Evolutionary conservation across 1,284 basidiomycete genomes (phyloP).

Genomic region (Cerioporus squamosus): DNA sequence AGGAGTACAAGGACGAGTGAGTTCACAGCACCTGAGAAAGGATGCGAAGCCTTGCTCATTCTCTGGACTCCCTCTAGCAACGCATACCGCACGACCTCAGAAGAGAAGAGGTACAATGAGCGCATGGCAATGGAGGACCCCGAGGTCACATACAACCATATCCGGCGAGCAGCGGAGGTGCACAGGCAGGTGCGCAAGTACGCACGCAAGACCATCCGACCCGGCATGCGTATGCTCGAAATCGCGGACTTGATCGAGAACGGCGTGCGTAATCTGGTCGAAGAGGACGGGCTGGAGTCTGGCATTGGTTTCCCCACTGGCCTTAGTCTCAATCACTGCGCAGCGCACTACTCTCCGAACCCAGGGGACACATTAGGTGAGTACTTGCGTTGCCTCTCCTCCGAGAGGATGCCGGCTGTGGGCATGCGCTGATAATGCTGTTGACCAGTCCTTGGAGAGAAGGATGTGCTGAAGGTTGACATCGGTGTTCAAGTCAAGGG

Average conservation of each 20-base stretch:
- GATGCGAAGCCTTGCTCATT: background rate
- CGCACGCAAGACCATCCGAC: slow-evolving; percentile 84
- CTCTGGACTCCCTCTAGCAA: slow-evolving; percentile 59
- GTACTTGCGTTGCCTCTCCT: slow-evolving; percentile 32
- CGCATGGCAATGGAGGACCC: slow-evolving; percentile 79
- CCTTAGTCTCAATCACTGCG: slow-evolving; percentile 91
- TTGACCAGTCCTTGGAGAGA: slow-evolving; percentile 71
- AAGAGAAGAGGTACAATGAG: slow-evolving; percentile 89
- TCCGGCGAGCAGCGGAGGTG: slow-evolving; percentile 94
- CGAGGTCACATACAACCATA: slow-evolving; percentile 83
- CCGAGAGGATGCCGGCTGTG: background rate
- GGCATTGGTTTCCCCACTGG: slow-evolving; percentile 99
- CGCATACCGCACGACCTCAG: slow-evolving; percentile 85
- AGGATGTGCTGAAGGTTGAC: slow-evolving; percentile 96
- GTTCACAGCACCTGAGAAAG: slow-evolving; percentile 31
- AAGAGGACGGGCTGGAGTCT: slow-evolving; percentile 85
- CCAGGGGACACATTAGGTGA: slow-evolving; percentile 87
- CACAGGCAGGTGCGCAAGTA: slow-evolving; percentile 91
- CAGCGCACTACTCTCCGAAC: slow-evolving; percentile 98
- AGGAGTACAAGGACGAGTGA: slow-evolving; percentile 91
- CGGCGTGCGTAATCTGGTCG: slow-evolving; percentile 87
- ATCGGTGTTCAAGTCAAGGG: slow-evolving; percentile 97
- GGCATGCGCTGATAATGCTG: slow-evolving; percentile 4
- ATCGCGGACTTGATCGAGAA: slow-evolving; percentile 96
- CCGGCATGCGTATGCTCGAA: slow-evolving; percentile 95